Evolutionary conservation across 331 rosid species (phyloP), one percentile per base, ranked within the genome.

Genomic region (Cydonia oblonga): DNA sequence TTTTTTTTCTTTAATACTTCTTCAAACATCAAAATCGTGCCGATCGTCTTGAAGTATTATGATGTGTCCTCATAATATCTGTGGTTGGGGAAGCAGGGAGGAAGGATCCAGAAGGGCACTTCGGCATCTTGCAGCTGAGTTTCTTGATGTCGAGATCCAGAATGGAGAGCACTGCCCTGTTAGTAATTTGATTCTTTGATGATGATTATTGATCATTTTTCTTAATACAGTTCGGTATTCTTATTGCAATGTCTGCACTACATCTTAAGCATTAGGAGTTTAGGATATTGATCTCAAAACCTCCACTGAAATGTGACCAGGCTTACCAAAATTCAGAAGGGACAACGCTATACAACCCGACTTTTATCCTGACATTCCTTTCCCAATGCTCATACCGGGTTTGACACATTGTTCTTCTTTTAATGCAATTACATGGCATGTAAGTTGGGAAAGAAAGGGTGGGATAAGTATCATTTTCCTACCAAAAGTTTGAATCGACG

Each of bases 161-260:
- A 78, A 85, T 51, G 96, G 97, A 75, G 97, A 95, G 85, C 98
- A 95, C 79, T 95, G 97, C 66, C 92, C 97, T 58, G 97, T 35
- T 35, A 35, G 40, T 35, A 35, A 7, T 35, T 35, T 35, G 40
- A 76, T 67, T 69, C 54, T 74, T 75, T n/a, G 8, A 14, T 35
- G 29, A 38, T 24, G 28, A 23, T 30, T 6, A 14, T 28, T 20
- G 38, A 23, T 20, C 0, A 5, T 28, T 23, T 29, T 33, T 5
- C 19, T 8, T 9, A 30, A 18, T 29, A 18, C 24, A 62, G 66
- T 4, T 62, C 26, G 6, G 24, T 29, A 9, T 29, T 15, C 40
- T 10, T 70, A 13, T 30, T 14, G 3, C 2, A 51, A 40, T 19
- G 4, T 1, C 25, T n/a, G 8, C 13, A 69, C 38, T 15, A 1